These are phyloP conservation scores for Aspergillus piperis DNA, from an alignment of 2,329 filamentous ascomycete species.

Conservation along the genomic window DNA sequence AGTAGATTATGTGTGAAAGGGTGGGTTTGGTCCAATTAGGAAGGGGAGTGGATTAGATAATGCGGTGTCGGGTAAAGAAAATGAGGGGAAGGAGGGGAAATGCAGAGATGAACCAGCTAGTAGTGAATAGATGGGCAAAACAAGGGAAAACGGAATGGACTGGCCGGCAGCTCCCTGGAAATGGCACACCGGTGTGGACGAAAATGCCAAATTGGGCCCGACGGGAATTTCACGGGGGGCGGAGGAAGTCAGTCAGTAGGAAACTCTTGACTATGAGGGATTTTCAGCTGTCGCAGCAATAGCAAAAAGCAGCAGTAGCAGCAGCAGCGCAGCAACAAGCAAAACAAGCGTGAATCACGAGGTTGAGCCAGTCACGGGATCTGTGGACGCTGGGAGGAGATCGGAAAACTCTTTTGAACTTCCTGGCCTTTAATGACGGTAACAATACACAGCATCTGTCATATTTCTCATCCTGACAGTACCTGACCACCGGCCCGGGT, in stretches of 20 bases:
- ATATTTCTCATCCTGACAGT: not conserved
- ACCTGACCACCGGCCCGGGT: constrained; percentile 6
- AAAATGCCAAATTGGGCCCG: not conserved
- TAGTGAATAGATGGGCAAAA: not conserved
- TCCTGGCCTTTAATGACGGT: not conserved
- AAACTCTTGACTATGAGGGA: constrained; percentile 25
- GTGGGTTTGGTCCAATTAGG: constrained; percentile 1
- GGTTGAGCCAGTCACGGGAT: constrained; percentile 8
- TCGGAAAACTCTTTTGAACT: not conserved
- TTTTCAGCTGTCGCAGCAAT: constrained; percentile 16
- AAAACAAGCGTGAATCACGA: not conserved
- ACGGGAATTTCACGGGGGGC: constrained; percentile 14
- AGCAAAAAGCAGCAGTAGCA: constrained; percentile 9
- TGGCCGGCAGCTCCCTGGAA: not conserved
- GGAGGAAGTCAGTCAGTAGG: constrained; percentile 10
- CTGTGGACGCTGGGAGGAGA: not conserved
- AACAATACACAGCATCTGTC: constrained; percentile 1
- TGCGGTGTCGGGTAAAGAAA: not conserved
- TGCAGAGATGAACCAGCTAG: not conserved
- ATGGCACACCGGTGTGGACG: not conserved
- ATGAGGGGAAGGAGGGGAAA: not conserved
- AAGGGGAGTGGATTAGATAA: constrained; percentile 8
- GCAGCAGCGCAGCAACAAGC: not conserved
- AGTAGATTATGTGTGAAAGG: constrained; percentile 9
- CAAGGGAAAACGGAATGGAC: not conserved